phyloP scores from a whole-genome alignment of 2,329 filamentous ascomycete species.

The Penicillium sclerotiorum region DNA sequence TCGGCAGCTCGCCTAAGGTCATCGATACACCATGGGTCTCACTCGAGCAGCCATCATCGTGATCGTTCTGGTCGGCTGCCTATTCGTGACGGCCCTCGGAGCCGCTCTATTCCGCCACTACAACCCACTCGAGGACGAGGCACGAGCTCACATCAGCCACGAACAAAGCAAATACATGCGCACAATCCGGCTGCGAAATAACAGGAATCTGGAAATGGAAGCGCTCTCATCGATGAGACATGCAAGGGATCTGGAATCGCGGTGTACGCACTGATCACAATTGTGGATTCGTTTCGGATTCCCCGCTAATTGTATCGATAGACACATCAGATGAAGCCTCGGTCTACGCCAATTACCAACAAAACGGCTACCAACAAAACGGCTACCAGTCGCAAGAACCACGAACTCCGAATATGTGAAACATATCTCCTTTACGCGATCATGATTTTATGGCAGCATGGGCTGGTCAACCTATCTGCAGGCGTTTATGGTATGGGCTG shows the following conservation, averaged over 20 bases:
- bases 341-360: slow-evolving; percentile 6
- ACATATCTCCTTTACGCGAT: not conserved
- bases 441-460: not conserved
- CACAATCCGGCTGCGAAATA: slow-evolving; percentile 30
- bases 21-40: slow-evolving; percentile 11
- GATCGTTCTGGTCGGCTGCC: slow-evolving; percentile 35
- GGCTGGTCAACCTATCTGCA: too few species aligned
- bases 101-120: slow-evolving; percentile 34
- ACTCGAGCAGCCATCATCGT: slow-evolving; percentile 18
- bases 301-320: slow-evolving; percentile 3
- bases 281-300: not conserved
- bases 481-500: too few species aligned
- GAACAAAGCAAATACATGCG: slow-evolving; percentile 39
- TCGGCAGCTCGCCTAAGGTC: too few species aligned
- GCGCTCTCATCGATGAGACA: slow-evolving; percentile 20
- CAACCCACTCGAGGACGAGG: slow-evolving; percentile 22
- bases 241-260: slow-evolving; percentile 25
- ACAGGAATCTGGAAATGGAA: slow-evolving; percentile 25
- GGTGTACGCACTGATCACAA: slow-evolving; percentile 19
- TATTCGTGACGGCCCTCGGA: slow-evolving; percentile 30
- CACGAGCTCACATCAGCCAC: slow-evolving; percentile 19
- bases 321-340: slow-evolving; percentile 14
- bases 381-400: slow-evolving; percentile 1
- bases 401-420: not conserved
- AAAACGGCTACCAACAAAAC: too few species aligned